Base-by-base conservation (phyloP, 768 basidiomycete genomes). In the Vishniacozyma victoriae region DNA sequence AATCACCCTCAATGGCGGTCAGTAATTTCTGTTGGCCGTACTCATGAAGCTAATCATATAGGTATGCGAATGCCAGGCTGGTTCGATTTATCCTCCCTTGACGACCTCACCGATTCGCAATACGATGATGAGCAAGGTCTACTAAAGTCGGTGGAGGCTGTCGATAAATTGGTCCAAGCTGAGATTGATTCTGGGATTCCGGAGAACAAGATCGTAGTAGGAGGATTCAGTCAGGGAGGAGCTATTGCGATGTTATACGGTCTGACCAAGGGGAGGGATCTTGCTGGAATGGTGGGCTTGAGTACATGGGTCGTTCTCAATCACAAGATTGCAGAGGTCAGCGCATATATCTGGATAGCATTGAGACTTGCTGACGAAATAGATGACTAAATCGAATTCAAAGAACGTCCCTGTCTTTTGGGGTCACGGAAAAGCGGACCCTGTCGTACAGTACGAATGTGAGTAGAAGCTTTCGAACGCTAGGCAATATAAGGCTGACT, bases 161-260 rank as follows among this genome's bases (percentile, higher is more conserved):
- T 93, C 59, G 82, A 82, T 60, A 72, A 78, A 49, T 74, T 92
- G 55, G 82, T 97, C 62, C 76, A 79, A 12, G 76, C 77, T 2
- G 91, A 96, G 71, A 75, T 91, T 16, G 80, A 82, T 40, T 76
- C 77, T 6, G 86, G 86, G 26, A 80, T 84, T 44, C 77, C 81
- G 7, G 73, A 83, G 20, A 76, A 77, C 46, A 80, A 85, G 42
- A 85, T 93, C 60, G 78, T 93, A 25, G 72, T 96, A 19, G 89
- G 87, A 27, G 91, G 91, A 9, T 93, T 92, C 74, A 85, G 82
- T 52, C 90, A 93, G 69, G 90, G 87, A 29, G 86, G 64, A 16
- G 80, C 83, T 19, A 83, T 92, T 76, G 78, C 82, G 6, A 75
- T 90, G n/a, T 73, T 91, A 41, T 80, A 82, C 3, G 87, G 82